A percentile compares a stretch with the other conserved stretches of the same genome.
Evolutionary conservation across 768 basidiomycete species (phyloP).

Genomic region (Cantharellus anzutake): DNA sequence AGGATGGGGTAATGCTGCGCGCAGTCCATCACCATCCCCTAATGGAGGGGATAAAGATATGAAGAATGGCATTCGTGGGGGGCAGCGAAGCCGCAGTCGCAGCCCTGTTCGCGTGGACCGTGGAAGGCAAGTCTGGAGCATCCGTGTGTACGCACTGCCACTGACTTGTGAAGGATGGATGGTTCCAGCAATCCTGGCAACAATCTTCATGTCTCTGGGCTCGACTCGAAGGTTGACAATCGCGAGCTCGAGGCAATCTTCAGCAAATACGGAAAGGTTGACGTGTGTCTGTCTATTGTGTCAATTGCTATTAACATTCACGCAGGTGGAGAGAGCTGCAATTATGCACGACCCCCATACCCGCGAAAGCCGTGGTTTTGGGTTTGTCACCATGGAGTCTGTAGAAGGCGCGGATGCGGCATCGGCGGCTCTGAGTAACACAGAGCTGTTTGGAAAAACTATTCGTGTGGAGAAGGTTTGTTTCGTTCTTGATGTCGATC

Average conservation of each 20-base stretch:
- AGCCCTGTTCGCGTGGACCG: slow-evolving; percentile 33
- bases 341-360: slow-evolving; percentile 52
- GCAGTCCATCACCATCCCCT: background rate
- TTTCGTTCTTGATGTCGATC: background rate
- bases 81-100: slow-evolving; percentile 60
- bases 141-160: background rate
- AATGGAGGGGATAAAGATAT: background rate
- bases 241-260: slow-evolving; percentile 80
- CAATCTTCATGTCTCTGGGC: slow-evolving; percentile 44
- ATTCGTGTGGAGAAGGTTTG: slow-evolving; percentile 75
- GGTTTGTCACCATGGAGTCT: slow-evolving; percentile 78
- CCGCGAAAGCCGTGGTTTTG: slow-evolving; percentile 60
- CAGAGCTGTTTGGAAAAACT: slow-evolving; percentile 73
- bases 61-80: slow-evolving; percentile 12
- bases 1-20: slow-evolving; percentile 2
- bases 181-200: slow-evolving; percentile 37
- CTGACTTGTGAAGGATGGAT: slow-evolving; percentile 10
- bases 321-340: slow-evolving; percentile 40
- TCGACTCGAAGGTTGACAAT: slow-evolving; percentile 48
- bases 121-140: background rate
- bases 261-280: slow-evolving; percentile 69
- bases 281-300: background rate
- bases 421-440: slow-evolving; percentile 62
- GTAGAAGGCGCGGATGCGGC: slow-evolving; percentile 83
- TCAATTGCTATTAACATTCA: background rate